Base-by-base conservation (phyloP, 164 flowering plant species). In the Cinnamomum micranthum region DNA sequence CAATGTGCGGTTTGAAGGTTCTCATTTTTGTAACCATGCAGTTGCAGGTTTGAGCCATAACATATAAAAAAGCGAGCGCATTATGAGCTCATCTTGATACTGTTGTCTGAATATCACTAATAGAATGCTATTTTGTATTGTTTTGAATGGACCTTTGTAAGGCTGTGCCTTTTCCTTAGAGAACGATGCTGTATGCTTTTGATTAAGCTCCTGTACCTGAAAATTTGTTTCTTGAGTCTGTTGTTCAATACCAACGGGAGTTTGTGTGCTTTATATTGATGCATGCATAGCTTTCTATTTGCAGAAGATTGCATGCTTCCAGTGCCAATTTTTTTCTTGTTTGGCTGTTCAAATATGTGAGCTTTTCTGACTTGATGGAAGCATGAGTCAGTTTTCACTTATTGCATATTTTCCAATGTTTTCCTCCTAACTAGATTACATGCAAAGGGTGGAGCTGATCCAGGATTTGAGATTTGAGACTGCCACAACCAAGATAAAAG, bases 391-490 rank as follows among this genome's bases (percentile, higher is more conserved):
- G 4, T 51, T 51, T 51, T 13, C 19, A 24, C 19, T 50, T 51
- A 10, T 12, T 51, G 7, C 23, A 55, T 11, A n/a, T 51, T 52
- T 71, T 15, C 27, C 55, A 12, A 11, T 69, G 41, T 23, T 70
- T 25, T 68, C 19, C 77, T 63, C 20, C 35, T 78, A 24, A 71
- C 58, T 74, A 93, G 99, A 87, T 73, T 90, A 93, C 79, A 66
- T 75, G 89, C 85, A 82, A 78, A 90, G 91, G 77, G 88, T 92
- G 78, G 97, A 93, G 24, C 75, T 95, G 74, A 63, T 95, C 63
- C 98, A 93, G 81, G 99, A 95, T 70, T 88, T 95, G 86, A 85
- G 90, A 84, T 95, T 95, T 82, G 92, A 90, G 77, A 90, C 97
- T 71, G 94, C 99, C 1, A 90, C 98, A 19, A 86, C 86, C 15